Evolutionary conservation across 73 alveolate genomes (phyloP), one percentile per base, ranked within the genome.

Genomic region (Uronychia setigera): DNA sequence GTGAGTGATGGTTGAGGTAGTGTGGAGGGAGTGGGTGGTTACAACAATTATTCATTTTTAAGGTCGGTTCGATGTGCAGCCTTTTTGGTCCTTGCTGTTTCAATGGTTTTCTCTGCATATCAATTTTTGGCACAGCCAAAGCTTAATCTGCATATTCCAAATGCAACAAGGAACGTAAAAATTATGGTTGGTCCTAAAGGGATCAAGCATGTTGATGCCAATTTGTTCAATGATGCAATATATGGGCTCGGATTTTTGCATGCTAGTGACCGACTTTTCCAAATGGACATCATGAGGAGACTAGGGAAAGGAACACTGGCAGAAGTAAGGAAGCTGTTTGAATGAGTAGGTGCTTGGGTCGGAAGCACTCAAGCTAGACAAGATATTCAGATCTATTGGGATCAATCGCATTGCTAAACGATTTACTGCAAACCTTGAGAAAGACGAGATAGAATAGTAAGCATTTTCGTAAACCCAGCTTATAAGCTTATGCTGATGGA

Each of bases 251-350:
- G 98, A 26, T 91, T 93, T 76, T 83, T 89, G 46, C 98, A 93
- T 80, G 98, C 98, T 14, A 86, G 92, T 79, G 93, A 91, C 86
- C 88, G 98, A 67, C 84, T 93, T 57, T 93, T 95, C 96, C 96
- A 93, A 91, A 84, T 93, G 79, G 93, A 93, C 81, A 81, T 93
- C 82, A 59, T 84, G 31, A 93, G 96, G 76, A 77, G 93, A 80
- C 88, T 87, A 0, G 90, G 92, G 19, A 31, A 93, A 76, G 98
- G 98, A 0, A 93, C 83, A 33, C 58, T 93, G 67, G 82, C 96
- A 60, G 97, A 93, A 76, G 91, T 83, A 76, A 31, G 32, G 27
- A 27, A 27, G 58, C 35, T 28, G 33, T 26, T 1, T n/a, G 30
- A 26, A 30, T 31, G 30, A 27, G 35, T 34, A 83, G 92, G 57